Evolutionary conservation across 148 eudicot species (phyloP).

Genomic region (Cornus kousa): DNA sequence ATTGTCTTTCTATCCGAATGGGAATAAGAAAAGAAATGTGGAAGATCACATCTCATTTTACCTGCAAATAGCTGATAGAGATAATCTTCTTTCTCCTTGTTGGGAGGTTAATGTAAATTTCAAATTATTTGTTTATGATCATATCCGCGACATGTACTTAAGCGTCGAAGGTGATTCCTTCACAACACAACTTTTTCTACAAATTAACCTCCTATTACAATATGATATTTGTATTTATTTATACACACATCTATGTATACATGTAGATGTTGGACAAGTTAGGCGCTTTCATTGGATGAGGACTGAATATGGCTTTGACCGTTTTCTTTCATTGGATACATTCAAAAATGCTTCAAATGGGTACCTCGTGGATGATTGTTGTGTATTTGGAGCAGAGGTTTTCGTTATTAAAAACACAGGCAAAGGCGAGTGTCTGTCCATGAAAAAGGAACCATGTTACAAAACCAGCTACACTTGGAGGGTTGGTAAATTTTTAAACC

Average conservation of each 20-base stretch:
- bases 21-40: too few relatives aligned
- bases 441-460: background rate
- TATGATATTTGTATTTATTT: too few relatives aligned
- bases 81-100: background rate
- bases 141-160: conserved; percentile 2
- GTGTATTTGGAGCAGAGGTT: background rate
- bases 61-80: too few relatives aligned
- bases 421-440: conserved; percentile 1
- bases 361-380: conserved; percentile 2
- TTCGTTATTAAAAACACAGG: conserved; percentile 1
- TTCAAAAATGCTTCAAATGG: background rate
- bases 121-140: conserved; percentile 13
- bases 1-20: too few relatives aligned
- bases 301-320: background rate
- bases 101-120: conserved; percentile 7
- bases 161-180: background rate
- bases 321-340: background rate
- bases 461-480: conserved; percentile 3
- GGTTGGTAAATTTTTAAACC: background rate
- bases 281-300: conserved; percentile 11
- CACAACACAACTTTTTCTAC: background rate
- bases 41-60: too few relatives aligned
- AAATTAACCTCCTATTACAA: background rate
- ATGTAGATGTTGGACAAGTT: background rate
- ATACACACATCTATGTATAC: too few relatives aligned